Base-by-base conservation (phyloP, 2,329 filamentous ascomycete species). In the Alternaria solani region DNA sequence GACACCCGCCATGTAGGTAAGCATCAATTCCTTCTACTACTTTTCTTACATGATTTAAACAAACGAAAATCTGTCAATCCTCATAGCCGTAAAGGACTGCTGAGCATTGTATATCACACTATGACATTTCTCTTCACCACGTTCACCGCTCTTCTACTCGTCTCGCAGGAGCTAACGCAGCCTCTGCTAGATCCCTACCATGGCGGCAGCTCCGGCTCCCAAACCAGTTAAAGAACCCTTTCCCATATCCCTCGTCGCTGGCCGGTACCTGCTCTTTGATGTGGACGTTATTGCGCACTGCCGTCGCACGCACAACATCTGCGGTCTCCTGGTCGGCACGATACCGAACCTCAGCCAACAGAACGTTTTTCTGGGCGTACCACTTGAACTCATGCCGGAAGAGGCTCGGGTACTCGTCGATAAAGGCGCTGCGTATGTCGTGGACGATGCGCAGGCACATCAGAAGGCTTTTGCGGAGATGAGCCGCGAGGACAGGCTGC, bases 291-390 rank as follows among this genome's bases (percentile, higher is more conserved):
- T 93, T 61, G 89, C 91, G 70, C 86, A 90, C 76, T 84, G 97
- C 64, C 91, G 95, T 67, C 88, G 91, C 63, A 84, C 88, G 70
- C 87, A 97, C 81, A 89, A 92, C 76, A 93, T 97, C 71, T 94
- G 91, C 73, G 93, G 93, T 64, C 90, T 95, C 32, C 85, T 97
- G 56, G 89, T 92, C 61, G 95, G 95, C 58, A 94, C 92, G 7
- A 88, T 97, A 30, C 94, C 95, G 2, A 94, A 98, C 79, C 90
- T 93, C 58, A 93, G 94, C 6, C 94, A 96, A 70, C 95, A 99
- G 80, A 98, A 97, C 80, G 87, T 97, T 59, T 98, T 98, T 76
- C 86, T 94, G 59, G 92, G 94, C 46, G 81, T 98, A 51, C 95
- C 95, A 3, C 81, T 98, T 26, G 91, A 97, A 82, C 84, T 99